A percentile compares a stretch with the other conserved stretches of the same genome.
phyloP scores from a whole-genome alignment of 495 filamentous ascomycete species.

The Hypoxylon perforatum region DNA sequence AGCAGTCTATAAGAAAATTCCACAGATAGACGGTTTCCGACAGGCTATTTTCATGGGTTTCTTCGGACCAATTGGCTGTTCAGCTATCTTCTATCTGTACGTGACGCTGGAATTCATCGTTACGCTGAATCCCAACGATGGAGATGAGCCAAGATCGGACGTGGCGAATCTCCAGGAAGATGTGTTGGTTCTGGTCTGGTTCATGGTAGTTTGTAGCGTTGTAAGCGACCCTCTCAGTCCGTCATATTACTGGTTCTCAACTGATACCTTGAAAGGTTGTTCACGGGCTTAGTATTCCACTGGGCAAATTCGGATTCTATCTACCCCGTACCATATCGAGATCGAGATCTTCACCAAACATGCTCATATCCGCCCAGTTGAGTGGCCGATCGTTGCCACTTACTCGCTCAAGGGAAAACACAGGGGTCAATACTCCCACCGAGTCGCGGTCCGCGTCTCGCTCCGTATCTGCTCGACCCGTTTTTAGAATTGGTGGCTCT shows the following conservation, averaged over 20 bases:
- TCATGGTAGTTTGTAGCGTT: conserved; percentile 85
- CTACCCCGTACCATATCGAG: conserved; percentile 80
- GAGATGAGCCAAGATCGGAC: conserved; percentile 71
- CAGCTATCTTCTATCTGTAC: conserved; percentile 90
- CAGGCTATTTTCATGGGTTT: conserved; percentile 90
- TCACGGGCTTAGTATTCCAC: conserved; percentile 85
- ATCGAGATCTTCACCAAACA: conserved; percentile 55
- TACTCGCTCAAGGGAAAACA: conserved; percentile 51
- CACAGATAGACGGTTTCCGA: conserved; percentile 70
- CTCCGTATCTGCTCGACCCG: conserved; percentile 47
- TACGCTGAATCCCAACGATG: conserved; percentile 62
- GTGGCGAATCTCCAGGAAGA: conserved; percentile 70
- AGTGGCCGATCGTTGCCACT: conserved; percentile 47
- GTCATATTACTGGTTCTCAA: background rate
- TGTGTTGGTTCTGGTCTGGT: conserved; percentile 83
- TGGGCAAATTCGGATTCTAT: conserved; percentile 84
- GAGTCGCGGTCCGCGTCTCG: conserved; percentile 45
- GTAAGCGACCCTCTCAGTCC: conserved; percentile 61
- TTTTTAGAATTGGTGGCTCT: conserved; percentile 65
- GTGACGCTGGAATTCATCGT: conserved; percentile 76
- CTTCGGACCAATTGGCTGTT: conserved; percentile 95
- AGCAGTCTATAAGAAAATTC: conserved; percentile 77
- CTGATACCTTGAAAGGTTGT: conserved; percentile 67
- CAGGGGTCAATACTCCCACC: conserved; percentile 21
- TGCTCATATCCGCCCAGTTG: conserved; percentile 42